phyloP scores from a whole-genome alignment of 129 eudicot species.

The Pseudognaphalium luteoalbum region DNA sequence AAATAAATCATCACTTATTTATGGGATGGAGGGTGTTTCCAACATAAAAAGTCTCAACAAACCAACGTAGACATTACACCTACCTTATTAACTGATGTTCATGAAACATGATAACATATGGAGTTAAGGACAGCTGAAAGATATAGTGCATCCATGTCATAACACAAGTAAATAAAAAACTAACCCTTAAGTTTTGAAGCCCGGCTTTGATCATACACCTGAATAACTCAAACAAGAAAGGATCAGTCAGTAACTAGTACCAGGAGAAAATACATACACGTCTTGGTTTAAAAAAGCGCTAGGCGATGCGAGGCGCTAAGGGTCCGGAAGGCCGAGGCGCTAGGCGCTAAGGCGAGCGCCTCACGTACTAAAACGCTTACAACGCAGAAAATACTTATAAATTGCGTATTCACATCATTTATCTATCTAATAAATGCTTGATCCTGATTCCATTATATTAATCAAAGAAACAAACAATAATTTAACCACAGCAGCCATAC shows the following conservation, averaged over 20 bases:
- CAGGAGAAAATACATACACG: not conserved
- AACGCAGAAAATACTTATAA: too few species aligned
- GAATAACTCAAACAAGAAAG: slow-evolving; percentile 33
- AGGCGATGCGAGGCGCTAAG: too few species aligned
- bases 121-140: not conserved
- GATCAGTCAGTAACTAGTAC: slow-evolving; percentile 6
- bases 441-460: too few species aligned
- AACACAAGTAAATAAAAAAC: slow-evolving; percentile 24
- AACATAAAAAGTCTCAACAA: not conserved
- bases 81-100: slow-evolving; percentile 6
- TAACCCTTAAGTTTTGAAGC: slow-evolving; percentile 65
- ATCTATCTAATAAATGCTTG: too few species aligned
- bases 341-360: too few species aligned
- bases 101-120: slow-evolving; percentile 14
- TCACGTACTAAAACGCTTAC: too few species aligned
- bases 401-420: too few species aligned
- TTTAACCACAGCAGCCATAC: too few species aligned
- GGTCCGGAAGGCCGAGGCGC: too few species aligned
- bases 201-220: slow-evolving; percentile 49
- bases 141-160: not conserved
- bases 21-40: not conserved
- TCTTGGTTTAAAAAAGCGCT: too few species aligned
- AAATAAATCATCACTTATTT: not conserved
- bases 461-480: too few species aligned
- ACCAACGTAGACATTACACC: not conserved